phyloP scores from a whole-genome alignment of 2,329 filamentous ascomycete species.

The Keithomyces neogunnii region DNA sequence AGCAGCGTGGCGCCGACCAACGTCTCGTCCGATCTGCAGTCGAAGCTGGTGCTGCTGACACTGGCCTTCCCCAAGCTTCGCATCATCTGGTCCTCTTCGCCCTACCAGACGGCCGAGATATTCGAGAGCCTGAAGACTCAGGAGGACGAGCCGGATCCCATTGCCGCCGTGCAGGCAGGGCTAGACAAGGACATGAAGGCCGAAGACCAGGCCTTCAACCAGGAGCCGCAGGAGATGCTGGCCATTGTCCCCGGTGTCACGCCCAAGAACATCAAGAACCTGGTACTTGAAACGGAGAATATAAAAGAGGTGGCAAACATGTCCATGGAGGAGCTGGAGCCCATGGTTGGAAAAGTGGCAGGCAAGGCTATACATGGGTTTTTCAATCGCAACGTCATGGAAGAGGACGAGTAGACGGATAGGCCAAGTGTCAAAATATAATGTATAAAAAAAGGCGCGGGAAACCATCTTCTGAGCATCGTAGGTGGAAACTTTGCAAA shows the following conservation, averaged over 20 bases:
- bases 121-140: conserved; percentile 89
- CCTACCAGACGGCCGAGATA: conserved; percentile 95
- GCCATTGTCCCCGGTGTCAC: conserved; percentile 76
- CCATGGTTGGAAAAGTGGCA: conserved; percentile 68
- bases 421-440: background rate
- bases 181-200: conserved; percentile 48
- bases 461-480: no score
- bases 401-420: conserved; percentile 31
- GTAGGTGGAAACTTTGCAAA: no score
- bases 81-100: conserved; percentile 88
- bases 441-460: conserved; percentile 5
- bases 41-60: conserved; percentile 84
- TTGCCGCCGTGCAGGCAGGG: conserved; percentile 76
- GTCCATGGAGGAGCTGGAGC: conserved; percentile 61
- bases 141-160: conserved; percentile 81
- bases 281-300: conserved; percentile 67
- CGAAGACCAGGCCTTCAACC: conserved; percentile 68
- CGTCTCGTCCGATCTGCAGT: conserved; percentile 67
- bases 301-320: conserved; percentile 82
- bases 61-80: conserved; percentile 83
- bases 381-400: conserved; percentile 60
- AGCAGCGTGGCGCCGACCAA: conserved; percentile 53
- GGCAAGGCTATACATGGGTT: conserved; percentile 68
- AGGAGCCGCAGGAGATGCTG: conserved; percentile 86
- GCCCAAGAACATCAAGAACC: conserved; percentile 63